These are phyloP conservation scores for Chalciporus piperatus DNA, from an alignment of 768 basidiomycete genomes.

Conservation along the genomic window DNA sequence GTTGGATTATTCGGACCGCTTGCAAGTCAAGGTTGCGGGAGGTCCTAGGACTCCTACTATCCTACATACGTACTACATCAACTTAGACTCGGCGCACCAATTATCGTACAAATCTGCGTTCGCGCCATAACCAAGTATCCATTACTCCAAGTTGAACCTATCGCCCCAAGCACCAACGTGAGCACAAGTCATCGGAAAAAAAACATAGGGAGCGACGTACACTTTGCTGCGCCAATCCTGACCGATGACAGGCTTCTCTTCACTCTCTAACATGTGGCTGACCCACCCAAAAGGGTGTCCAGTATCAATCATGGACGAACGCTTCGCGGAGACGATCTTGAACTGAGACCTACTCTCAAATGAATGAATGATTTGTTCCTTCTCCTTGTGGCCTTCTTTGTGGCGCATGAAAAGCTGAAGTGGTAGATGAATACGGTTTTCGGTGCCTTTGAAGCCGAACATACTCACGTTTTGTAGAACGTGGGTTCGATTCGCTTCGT, in stretches of 20 bases:
- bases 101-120: too few species aligned
- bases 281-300: constrained; percentile 75
- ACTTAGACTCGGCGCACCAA: not conserved
- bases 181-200: not conserved
- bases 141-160: constrained; percentile 16
- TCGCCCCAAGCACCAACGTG: not conserved
- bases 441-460: not conserved
- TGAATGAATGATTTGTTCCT: constrained; percentile 22
- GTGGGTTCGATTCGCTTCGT: constrained; percentile 43
- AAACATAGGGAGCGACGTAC: constrained; percentile 27
- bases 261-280: constrained; percentile 46
- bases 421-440: not conserved
- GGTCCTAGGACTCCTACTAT: too few species aligned
- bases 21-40: too few species aligned
- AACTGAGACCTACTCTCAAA: constrained; percentile 62
- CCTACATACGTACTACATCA: too few species aligned
- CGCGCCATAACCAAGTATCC: not conserved
- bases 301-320: constrained; percentile 61
- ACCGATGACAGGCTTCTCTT: constrained; percentile 41
- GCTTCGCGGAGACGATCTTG: constrained; percentile 74
- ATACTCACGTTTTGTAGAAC: constrained; percentile 57
- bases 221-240: constrained; percentile 55
- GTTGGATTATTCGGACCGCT: too few species aligned
- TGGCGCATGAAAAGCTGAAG: constrained; percentile 57
- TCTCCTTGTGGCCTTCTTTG: constrained; percentile 41